phyloP scores from a whole-genome alignment of 371 early-diverging fungal species.

The Mucor lusitanicus region DNA sequence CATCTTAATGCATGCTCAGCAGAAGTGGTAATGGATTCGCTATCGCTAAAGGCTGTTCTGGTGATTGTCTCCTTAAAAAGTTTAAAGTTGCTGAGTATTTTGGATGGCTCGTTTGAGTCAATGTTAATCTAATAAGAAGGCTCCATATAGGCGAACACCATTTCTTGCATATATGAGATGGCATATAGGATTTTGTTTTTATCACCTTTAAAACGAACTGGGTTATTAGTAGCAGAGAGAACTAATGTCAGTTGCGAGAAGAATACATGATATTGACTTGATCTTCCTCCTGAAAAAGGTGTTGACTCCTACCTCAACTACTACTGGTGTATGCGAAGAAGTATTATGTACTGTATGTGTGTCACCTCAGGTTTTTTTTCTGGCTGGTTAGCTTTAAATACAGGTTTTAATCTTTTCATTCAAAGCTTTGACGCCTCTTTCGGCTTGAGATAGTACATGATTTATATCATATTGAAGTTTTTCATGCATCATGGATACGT shows the following conservation, averaged over 20 bases:
- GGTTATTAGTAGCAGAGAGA: not conserved
- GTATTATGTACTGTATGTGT: not conserved
- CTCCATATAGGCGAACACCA: not conserved
- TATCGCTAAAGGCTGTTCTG: no score
- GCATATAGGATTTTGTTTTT: not conserved
- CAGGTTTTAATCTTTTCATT: not conserved
- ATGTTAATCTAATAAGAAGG: no score
- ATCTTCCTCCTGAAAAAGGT: not conserved
- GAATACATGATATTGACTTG: not conserved
- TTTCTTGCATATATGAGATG: not conserved
- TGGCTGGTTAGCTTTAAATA: not conserved
- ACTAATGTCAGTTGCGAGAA: not conserved
- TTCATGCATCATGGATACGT: not conserved
- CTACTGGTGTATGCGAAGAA: not conserved
- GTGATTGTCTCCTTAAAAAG: no score
- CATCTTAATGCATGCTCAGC: no score
- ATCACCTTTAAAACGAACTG: not conserved
- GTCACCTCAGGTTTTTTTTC: not conserved
- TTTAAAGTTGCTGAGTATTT: no score
- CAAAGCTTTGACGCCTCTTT: not conserved
- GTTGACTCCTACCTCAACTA: not conserved
- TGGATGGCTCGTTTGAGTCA: no score
- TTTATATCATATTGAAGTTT: not conserved
- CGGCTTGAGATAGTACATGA: not conserved
- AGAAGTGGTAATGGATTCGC: no score